Evolutionary conservation across 768 basidiomycete genomes (phyloP), one percentile per base, ranked within the genome.

Genomic region (Amyloporia xantha): DNA sequence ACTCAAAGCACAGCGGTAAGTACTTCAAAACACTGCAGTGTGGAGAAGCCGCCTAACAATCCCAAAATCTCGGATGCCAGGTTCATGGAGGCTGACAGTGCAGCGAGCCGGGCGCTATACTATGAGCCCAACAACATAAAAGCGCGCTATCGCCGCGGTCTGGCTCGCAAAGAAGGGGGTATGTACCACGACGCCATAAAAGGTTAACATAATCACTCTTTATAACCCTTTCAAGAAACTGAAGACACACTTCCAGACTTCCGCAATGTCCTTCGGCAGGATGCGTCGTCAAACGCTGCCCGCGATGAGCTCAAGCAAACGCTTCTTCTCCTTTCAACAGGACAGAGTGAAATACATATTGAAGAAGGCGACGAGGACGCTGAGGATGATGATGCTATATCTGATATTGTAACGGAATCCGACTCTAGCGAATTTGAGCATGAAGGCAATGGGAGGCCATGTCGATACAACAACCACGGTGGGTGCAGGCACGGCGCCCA

Each of bases 381-480:
- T 0, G 61, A 62, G 1, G 47, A 59, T 1, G 58, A 62, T 1
- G 70, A 69, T 2, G 64, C 67, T 2, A 55, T 63, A 5, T 49
- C 65, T 4, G 71, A 72, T 23, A 59, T 70, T 40, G 71, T 68
- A 6, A 70, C 70, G 1, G 65, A 70, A 7, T 78, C 75, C 0
- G 79, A 80, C 58, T 76, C 76, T 10, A 78, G 75, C 44, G 79
- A 81, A 54, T 78, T 68, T 51, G 63, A 66, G 33, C 78, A 79
- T 50, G 58, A 56, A 1, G 79, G 79, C 3, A 80, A 77, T 42
- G 71, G 71, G 2, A 66, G 71, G 2, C 72, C 79, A 0, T 82
- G 80, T 59, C 68, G 73, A 39, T 77, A 75, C 57, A 79, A 81
- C 58, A 82, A 82, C 48, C 77, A 74, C 50, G 65, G 69, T 15